Base-by-base conservation (phyloP, 768 basidiomycete genomes). In the Tulasnella calospora region DNA sequence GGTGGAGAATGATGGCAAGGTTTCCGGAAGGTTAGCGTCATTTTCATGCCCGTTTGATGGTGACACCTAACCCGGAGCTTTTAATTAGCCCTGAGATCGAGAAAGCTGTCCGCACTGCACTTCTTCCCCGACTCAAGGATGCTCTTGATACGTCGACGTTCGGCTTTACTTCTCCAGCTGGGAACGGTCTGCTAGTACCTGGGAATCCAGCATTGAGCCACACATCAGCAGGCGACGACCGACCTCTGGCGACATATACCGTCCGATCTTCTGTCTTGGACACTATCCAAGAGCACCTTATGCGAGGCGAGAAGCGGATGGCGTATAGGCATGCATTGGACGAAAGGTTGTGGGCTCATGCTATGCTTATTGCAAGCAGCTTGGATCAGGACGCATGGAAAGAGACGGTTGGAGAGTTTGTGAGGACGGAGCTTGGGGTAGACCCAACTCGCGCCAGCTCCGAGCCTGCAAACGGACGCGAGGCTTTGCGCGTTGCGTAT, bases 311-410 rank as follows among this genome's bases (percentile, higher is more conserved):
- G 81, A 92, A 94, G 46, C 90, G 89, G 30, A 90, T 92, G 80
- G 98, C 98, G 0, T 95, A 93, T 83, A 90, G 91, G 78, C 96
- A 90, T 83, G 97, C 98, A 3, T 87, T 94, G 61, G 93, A 96
- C 79, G 89, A 95, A 84, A 92, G 89, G 82, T 84, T 99, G 57
- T 99, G 97, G 96, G 91, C 94, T 0, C 98, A 99, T 84, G 97
- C 98, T 2, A 90, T 99, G 89, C 84, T 99, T 77, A 95, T 99
- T 80, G 91, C 97, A 13, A 96, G 94, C 82, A 92, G 93, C 77
- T 89, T 98, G 74, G 97, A 97, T 83, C 94, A 93, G 81, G 96
- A 98, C 38, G 88, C 94, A 2, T 99, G 95, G 95, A 94, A 93
- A 82, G 94, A 95, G 79, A 93, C 92, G 17, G 93, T 94, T 0